Evolutionary conservation across 2,329 filamentous ascomycete genomes (phyloP), one percentile per base, ranked within the genome.

Genomic region (Colletotrichum tropicale): DNA sequence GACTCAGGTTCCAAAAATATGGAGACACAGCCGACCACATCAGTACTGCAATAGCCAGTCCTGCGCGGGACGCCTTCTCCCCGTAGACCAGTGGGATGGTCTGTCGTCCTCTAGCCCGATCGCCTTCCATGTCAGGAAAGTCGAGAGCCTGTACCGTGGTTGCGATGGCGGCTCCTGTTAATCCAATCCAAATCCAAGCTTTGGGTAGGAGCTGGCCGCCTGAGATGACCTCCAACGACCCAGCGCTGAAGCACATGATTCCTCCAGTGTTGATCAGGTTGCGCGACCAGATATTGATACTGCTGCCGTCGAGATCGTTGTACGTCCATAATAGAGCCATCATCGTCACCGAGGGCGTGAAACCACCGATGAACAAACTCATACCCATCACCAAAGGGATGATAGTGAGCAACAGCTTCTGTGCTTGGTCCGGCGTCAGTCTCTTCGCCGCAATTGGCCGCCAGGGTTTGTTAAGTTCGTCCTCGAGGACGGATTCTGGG

Each of bases 381-480:
- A 74, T 13, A 2, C 60, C 69, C 2, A 81, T 64, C 4, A 77
- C 76, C 5, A 79, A 8, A 6, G 80, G 78, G 12, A 82, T 79
- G 5, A 77, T 58, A 4, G 71, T 26, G 7, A 83, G 77, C 16
- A 84, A 77, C 43, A 74, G 43, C 6, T 62, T 71, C 5, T 81
- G 80, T 2, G 82, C 79, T 36, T 82, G 78, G 3, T 77, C 77
- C 4, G 74, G 30, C 12, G 81, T 79, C 58, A 83, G 36, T 2
- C 80, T 78, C 1, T 74, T 68, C 6, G 78, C 78, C 21, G 81
- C 81, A 3, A 84, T 70, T 0, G 82, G 79, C 4, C 82, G 75
- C 82, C 82, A 84, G 2, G 82, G 82, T 67, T 84, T 83, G 75
- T 84, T 84, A 15, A 78, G 68, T 0, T 67, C 15, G 58, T 84